These are phyloP conservation scores for Leersia perrieri DNA, from an alignment of 176 grass and related monocot genomes.

Conservation along the genomic window DNA sequence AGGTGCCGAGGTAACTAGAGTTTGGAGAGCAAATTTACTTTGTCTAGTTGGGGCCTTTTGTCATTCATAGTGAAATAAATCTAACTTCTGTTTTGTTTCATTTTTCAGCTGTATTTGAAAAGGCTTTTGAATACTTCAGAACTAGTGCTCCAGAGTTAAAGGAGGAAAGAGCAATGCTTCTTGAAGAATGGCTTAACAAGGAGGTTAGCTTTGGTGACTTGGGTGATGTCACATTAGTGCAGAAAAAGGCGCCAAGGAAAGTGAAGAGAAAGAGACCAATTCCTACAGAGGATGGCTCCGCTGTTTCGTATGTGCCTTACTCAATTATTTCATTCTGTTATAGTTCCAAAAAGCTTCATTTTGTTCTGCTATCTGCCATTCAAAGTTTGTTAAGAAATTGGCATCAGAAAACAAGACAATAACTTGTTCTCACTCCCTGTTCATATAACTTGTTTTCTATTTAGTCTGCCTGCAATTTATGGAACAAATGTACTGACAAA, in stretches of 20 bases:
- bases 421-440: not conserved
- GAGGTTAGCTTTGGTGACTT: conserved; percentile 67
- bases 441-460: not conserved
- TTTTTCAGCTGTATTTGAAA: conserved; percentile 69
- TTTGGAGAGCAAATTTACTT: conserved; percentile 9
- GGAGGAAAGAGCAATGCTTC: conserved; percentile 95
- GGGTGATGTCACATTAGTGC: conserved; percentile 75
- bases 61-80: not conserved
- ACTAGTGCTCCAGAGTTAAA: conserved; percentile 71
- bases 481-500: conserved; percentile 26
- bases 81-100: conserved; percentile 17
- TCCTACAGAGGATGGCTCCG: conserved; percentile 68
- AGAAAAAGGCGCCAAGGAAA: conserved; percentile 85
- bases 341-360: not conserved
- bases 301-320: conserved; percentile 59
- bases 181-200: conserved; percentile 91
- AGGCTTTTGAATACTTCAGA: conserved; percentile 83
- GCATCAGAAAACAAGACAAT: not conserved
- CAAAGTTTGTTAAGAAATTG: not conserved
- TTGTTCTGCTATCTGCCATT: not conserved
- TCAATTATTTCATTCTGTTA: conserved; percentile 1
- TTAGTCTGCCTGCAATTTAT: not conserved
- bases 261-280: conserved; percentile 86
- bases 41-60: not conserved
- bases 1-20: conserved; percentile 60